These are phyloP conservation scores for Parathielavia hyrcaniae DNA, from an alignment of 495 filamentous ascomycete genomes.

Conservation along the genomic window DNA sequence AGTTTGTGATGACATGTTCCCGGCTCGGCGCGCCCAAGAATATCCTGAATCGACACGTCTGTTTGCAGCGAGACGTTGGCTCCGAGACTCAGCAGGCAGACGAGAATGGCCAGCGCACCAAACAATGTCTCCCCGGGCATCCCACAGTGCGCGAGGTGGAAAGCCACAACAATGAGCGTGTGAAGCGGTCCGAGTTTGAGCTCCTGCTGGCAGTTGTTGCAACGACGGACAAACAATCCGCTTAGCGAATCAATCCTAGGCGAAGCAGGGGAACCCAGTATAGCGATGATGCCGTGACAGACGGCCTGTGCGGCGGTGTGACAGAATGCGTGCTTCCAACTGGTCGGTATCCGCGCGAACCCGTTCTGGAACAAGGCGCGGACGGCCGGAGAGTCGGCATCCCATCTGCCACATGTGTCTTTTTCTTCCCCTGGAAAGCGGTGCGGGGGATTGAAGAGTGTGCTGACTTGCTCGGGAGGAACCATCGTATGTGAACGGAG, in stretches of 20 bases:
- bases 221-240: constrained; percentile 35
- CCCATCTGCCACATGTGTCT: constrained; percentile 41
- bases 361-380: constrained; percentile 12
- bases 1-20: constrained; percentile 7
- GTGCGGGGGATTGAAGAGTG: constrained; percentile 7
- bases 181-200: constrained; percentile 37
- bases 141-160: constrained; percentile 31
- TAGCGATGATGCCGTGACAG: constrained; percentile 35
- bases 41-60: too few species aligned
- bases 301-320: constrained; percentile 40
- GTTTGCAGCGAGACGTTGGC: constrained; percentile 20
- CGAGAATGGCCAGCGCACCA: constrained; percentile 36
- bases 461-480: constrained; percentile 25
- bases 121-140: constrained; percentile 37
- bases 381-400: constrained; percentile 30
- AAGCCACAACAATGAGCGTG: constrained; percentile 32
- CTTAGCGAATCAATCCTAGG: constrained; percentile 32
- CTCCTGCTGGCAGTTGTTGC: constrained; percentile 31
- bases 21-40: too few species aligned
- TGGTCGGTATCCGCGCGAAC: constrained; percentile 23
- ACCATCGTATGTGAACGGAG: constrained; percentile 36
- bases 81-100: constrained; percentile 33
- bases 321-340: constrained; percentile 43
- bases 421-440: constrained; percentile 37
- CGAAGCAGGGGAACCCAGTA: constrained; percentile 14